These are phyloP conservation scores for Tulasnella sp. DNA, from an alignment of 768 basidiomycete genomes.

Conservation along the genomic window DNA sequence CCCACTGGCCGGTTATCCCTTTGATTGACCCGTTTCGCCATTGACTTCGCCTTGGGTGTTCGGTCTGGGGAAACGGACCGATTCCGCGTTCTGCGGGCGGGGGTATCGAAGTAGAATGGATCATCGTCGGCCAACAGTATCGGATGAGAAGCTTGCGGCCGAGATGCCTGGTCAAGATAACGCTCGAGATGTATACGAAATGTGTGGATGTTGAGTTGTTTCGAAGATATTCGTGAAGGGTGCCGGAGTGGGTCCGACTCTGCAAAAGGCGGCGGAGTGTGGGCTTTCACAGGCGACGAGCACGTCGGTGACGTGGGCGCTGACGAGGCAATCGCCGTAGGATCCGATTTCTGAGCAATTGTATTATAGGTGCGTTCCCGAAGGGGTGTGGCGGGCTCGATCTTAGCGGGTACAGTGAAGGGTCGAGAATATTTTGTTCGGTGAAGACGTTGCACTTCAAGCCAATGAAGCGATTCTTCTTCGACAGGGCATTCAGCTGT, in stretches of 20 bases:
- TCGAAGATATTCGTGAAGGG: constrained; percentile 52
- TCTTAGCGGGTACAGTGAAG: constrained; percentile 37
- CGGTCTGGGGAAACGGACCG: constrained; percentile 11
- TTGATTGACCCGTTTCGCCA: not conserved
- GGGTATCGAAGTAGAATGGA: constrained; percentile 29
- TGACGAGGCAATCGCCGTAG: constrained; percentile 15
- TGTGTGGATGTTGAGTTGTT: constrained; percentile 55
- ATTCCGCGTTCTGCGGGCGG: constrained; percentile 10
- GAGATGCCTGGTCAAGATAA: constrained; percentile 44
- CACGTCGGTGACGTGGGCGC: constrained; percentile 17
- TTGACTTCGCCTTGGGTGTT: constrained; percentile 2
- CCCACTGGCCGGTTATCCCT: constrained; percentile 27
- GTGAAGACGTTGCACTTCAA: constrained; percentile 41
- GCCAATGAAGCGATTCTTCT: constrained; percentile 50
- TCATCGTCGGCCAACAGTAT: not conserved
- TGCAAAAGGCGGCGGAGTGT: not conserved
- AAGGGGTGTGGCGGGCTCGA: not conserved
- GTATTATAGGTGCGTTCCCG: not conserved
- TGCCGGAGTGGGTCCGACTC: constrained; percentile 43
- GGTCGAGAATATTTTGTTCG: constrained; percentile 38
- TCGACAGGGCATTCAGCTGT: constrained; percentile 39
- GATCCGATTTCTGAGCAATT: constrained; percentile 15
- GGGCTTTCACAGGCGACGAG: not conserved
- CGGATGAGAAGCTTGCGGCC: not conserved
- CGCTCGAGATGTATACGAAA: constrained; percentile 69